Evolutionary conservation across 2,329 filamentous ascomycete genomes (phyloP).

Genomic region (Colletotrichum cuscutae): DNA sequence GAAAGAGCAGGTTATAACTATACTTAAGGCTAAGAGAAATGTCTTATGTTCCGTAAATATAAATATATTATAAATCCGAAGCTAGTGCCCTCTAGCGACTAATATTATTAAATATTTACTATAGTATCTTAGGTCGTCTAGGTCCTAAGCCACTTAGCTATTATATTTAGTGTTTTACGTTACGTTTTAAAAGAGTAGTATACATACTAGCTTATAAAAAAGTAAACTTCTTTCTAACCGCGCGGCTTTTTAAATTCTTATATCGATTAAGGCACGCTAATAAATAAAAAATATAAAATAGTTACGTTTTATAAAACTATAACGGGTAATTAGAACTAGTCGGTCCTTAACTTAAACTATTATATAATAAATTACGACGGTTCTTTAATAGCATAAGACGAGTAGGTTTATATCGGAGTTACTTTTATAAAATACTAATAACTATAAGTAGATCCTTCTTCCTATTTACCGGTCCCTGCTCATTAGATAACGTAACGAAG

Average conservation of each 20-base stretch:
- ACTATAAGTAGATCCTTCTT: too few species aligned
- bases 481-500: neutral
- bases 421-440: neutral
- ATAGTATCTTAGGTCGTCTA: neutral
- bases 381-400: neutral
- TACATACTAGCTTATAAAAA: neutral
- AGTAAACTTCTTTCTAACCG: neutral
- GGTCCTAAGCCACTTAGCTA: neutral
- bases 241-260: neutral
- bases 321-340: neutral
- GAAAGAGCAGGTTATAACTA: neutral
- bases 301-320: neutral
- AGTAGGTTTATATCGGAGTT: neutral
- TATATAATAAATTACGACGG: neutral
- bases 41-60: neutral
- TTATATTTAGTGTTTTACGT: neutral
- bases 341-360: slow-evolving; percentile 1
- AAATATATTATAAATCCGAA: neutral
- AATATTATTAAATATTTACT: neutral
- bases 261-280: neutral
- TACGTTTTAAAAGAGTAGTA: neutral
- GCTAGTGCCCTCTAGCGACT: neutral
- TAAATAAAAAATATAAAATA: neutral
- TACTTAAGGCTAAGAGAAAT: neutral
- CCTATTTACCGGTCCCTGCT: neutral